These are phyloP conservation scores for Lippia alba DNA, from an alignment of 305 asterid genomes.

Conservation along the genomic window DNA sequence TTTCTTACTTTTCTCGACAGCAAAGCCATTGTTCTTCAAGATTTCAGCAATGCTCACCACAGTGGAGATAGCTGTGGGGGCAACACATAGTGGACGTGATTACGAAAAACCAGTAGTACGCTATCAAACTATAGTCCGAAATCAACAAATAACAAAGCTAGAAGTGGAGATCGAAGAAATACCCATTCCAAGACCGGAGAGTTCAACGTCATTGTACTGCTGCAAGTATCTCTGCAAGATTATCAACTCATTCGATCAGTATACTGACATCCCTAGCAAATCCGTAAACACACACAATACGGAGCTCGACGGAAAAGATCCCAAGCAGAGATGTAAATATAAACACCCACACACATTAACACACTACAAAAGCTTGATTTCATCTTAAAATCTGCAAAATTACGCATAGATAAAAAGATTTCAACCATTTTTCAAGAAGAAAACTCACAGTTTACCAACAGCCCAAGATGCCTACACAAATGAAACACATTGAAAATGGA, in stretches of 20 bases:
- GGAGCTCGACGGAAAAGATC: neutral
- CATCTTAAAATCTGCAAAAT: no score
- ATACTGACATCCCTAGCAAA: neutral
- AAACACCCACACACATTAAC: no score
- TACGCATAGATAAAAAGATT: neutral
- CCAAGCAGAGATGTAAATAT: no score
- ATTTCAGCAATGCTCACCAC: conserved; percentile 81
- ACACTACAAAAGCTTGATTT: no score
- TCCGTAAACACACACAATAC: neutral
- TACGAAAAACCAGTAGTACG: neutral
- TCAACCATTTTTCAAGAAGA: neutral
- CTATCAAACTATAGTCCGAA: neutral
- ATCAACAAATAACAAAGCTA: neutral
- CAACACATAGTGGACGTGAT: conserved; percentile 25
- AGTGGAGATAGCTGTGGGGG: conserved; percentile 65
- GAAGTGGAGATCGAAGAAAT: conserved; percentile 29
- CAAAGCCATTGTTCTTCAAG: conserved; percentile 76
- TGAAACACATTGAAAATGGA: neutral
- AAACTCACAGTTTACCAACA: neutral
- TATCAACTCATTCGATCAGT: conserved; percentile 5
- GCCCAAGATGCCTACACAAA: neutral
- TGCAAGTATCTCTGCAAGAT: conserved; percentile 70
- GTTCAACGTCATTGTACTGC: conserved; percentile 68
- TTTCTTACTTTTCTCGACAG: conserved; percentile 67
- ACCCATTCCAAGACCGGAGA: conserved; percentile 88